These are phyloP conservation scores for Diplodia scrobiculata DNA, from an alignment of 2,329 filamentous ascomycete species.

Conservation along the genomic window DNA sequence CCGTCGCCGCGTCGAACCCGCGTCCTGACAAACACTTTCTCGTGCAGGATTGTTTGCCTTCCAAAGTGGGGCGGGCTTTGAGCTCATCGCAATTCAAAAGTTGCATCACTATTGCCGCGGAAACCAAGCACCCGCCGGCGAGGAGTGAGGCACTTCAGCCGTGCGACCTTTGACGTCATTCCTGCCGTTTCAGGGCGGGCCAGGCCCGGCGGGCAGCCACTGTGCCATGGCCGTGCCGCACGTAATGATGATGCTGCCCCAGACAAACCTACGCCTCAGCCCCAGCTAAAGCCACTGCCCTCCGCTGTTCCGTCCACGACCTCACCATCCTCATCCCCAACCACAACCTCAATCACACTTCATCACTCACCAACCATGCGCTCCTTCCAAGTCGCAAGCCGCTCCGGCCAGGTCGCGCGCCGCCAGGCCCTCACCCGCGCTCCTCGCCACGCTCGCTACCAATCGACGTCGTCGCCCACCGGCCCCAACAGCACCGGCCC, in stretches of 20 bases:
- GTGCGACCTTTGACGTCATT: neutral
- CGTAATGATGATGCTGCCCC: neutral
- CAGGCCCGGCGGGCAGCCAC: neutral
- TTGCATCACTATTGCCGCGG: neutral
- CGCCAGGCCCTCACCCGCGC: neutral
- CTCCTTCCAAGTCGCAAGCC: slow-evolving; percentile 9
- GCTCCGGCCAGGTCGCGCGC: neutral
- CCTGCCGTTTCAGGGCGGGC: neutral
- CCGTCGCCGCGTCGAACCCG: neutral
- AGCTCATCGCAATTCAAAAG: neutral
- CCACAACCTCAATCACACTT: neutral
- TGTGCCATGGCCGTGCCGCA: neutral
- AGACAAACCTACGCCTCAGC: too few relatives aligned
- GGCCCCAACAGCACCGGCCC: neutral
- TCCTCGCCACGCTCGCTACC: slow-evolving; percentile 36
- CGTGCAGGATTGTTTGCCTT: too few relatives aligned
- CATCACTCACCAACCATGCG: neutral
- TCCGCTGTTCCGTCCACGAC: neutral
- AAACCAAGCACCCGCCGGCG: neutral
- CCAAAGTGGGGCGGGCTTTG: neutral
- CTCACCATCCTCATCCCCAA: neutral
- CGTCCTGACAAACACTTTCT: neutral
- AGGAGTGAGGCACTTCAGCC: neutral
- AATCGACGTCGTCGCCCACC: slow-evolving; percentile 38
- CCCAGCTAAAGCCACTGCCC: too few relatives aligned